These are phyloP conservation scores for Leccinum cinnamomeum DNA, from an alignment of 1,284 basidiomycete species.

Conservation along the genomic window DNA sequence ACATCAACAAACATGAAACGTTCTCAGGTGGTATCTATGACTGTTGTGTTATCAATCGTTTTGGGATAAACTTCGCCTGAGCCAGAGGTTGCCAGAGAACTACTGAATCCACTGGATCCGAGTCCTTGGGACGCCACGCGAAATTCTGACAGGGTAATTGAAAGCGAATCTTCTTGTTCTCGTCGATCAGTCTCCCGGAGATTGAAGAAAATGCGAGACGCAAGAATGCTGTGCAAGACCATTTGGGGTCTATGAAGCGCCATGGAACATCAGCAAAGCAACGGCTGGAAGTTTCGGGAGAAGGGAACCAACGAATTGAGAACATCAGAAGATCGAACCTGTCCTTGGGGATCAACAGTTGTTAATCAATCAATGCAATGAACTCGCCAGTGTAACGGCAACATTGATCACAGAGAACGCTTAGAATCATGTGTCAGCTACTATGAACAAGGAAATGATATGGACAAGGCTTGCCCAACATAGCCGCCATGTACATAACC, in stretches of 20 bases:
- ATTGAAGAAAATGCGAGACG: conserved; percentile 31
- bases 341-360: background rate
- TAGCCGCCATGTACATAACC: conserved; percentile 22
- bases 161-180: conserved; percentile 2
- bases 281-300: background rate
- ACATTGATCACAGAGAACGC: conserved; percentile 25
- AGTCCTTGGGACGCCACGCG: background rate
- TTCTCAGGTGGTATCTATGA: background rate
- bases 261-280: conserved; percentile 5
- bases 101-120: background rate
- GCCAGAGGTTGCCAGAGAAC: background rate
- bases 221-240: conserved; percentile 26
- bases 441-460: background rate
- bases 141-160: conserved; percentile 16
- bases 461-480: conserved; percentile 7
- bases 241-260: conserved; percentile 23
- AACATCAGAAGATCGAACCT: conserved; percentile 22
- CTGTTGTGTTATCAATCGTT: background rate
- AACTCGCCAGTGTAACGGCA: conserved; percentile 17
- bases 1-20: background rate
- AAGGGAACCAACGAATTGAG: conserved; percentile 21
- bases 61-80: background rate
- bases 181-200: conserved; percentile 22
- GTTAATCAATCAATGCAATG: background rate
- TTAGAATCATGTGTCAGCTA: conserved; percentile 5